Evolutionary conservation across 176 grass and related monocot species (phyloP).

Genomic region (Ensete ventricosum): DNA sequence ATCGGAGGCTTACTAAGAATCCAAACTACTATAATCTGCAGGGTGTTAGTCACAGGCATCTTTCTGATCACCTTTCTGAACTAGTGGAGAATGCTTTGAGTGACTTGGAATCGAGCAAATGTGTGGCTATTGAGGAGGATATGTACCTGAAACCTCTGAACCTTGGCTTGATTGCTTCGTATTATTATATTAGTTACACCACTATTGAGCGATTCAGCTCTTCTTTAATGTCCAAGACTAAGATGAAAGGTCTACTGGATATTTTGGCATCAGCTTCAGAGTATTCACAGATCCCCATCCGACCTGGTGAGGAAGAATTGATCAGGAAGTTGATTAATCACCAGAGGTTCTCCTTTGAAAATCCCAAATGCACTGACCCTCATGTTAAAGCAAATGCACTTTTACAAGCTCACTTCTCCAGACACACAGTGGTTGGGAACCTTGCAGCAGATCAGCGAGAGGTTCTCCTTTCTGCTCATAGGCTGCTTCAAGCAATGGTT

Average conservation of each 20-base stretch:
- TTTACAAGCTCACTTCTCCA: slow-evolving; percentile 87
- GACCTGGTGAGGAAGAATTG: slow-evolving; percentile 70
- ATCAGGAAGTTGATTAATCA: slow-evolving; percentile 84
- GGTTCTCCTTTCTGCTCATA: slow-evolving; percentile 74
- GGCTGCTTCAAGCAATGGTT: slow-evolving; percentile 93
- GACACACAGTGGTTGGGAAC: slow-evolving; percentile 66
- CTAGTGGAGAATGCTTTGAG: slow-evolving; percentile 54
- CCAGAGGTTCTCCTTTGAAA: slow-evolving; percentile 89
- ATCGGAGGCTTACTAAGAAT: slow-evolving; percentile 75
- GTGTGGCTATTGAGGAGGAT: slow-evolving; percentile 84
- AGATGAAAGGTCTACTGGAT: slow-evolving; percentile 87
- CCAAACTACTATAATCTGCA: slow-evolving; percentile 97
- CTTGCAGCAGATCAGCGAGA: slow-evolving; percentile 77
- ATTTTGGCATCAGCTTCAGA: slow-evolving; percentile 78
- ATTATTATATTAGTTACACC: slow-evolving; percentile 91
- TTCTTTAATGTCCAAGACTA: slow-evolving; percentile 73
- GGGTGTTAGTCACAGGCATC: slow-evolving; percentile 85
- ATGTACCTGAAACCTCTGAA: slow-evolving; percentile 95
- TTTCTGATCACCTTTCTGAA: slow-evolving; percentile 92
- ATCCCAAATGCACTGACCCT: slow-evolving; percentile 68
- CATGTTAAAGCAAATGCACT: slow-evolving; percentile 87
- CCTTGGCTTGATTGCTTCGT: slow-evolving; percentile 88
- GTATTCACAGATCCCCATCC: slow-evolving; percentile 64
- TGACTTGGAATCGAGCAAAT: slow-evolving; percentile 76
- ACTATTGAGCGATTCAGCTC: slow-evolving; percentile 84